These are phyloP conservation scores for Neurospora hispaniola DNA, from an alignment of 495 filamentous ascomycete species.

Conservation along the genomic window DNA sequence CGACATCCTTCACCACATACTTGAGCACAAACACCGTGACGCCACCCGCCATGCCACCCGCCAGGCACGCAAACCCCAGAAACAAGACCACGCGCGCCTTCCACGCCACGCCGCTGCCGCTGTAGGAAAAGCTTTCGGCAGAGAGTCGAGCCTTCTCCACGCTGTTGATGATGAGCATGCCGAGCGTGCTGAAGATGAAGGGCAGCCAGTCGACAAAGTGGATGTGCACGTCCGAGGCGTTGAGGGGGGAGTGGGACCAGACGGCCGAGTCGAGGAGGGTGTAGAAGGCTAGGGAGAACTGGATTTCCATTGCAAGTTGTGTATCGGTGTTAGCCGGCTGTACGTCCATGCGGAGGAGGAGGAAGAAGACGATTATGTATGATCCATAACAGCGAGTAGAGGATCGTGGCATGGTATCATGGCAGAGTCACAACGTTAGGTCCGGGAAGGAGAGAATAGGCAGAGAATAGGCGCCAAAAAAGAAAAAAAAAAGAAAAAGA, in stretches of 20 bases:
- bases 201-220: slow-evolving; percentile 98
- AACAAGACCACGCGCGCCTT: slow-evolving; percentile 94
- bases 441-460: too few relatives aligned
- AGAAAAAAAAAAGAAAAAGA: neutral
- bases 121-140: slow-evolving; percentile 80
- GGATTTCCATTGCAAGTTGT: neutral
- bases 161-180: slow-evolving; percentile 98
- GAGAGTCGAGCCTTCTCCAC: slow-evolving; percentile 88
- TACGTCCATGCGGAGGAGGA: too few relatives aligned
- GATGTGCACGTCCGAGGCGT: slow-evolving; percentile 76
- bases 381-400: too few relatives aligned
- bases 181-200: slow-evolving; percentile 82
- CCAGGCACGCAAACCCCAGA: slow-evolving; percentile 86
- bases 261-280: slow-evolving; percentile 84
- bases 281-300: slow-evolving; percentile 98
- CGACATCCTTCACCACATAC: slow-evolving; percentile 70
- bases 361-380: too few relatives aligned
- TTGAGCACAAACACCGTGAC: slow-evolving; percentile 87
- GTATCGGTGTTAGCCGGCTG: too few relatives aligned
- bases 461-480: too few relatives aligned
- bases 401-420: too few relatives aligned
- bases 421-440: too few relatives aligned
- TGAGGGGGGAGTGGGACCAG: slow-evolving; percentile 70
- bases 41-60: slow-evolving; percentile 86
- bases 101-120: slow-evolving; percentile 82